Base-by-base conservation (phyloP, 2,329 filamentous ascomycete genomes). In the Trichophyton simii region DNA sequence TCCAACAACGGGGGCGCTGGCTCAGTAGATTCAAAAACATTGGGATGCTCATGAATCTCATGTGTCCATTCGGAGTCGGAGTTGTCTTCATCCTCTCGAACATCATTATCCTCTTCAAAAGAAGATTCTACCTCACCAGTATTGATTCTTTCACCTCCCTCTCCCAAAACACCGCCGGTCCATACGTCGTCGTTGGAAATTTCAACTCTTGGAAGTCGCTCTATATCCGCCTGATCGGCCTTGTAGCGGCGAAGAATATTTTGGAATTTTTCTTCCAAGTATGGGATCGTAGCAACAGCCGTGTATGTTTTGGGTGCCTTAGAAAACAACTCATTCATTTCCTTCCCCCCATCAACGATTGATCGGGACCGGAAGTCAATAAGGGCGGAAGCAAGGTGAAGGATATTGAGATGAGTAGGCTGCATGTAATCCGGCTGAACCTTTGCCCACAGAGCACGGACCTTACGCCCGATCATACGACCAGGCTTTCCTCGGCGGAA, bases 401-500 rank as follows among this genome's bases (percentile, higher is more conserved):
- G 71, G 66, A 78, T 72, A 9, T 76, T 74, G 38, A 72, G 63
- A 66, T 79, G 79, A 5, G 73, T 73, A 13, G 77, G 77, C 60
- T 75, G 72, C 67, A 76, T 70, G 61, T 74, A 73, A 25, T 71
- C 72, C 1, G 75, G 75, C 25, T 73, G 64, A 2, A 76, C 66
- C 34, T 71, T 71, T 42, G 64, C 69, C 73, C 74, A 76, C 44
- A 72, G 69, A 31, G 62, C 65, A 38, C 67, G 67, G 9, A 65
- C 73, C 15, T 62, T 63, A 67, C 68, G 72, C 4, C 72, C 73
- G 36, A 76, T 65, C 44, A 69, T 62, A 46, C 66, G 61, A 28
- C 66, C 62, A n/a, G 64, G 63, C n/a, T 66, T 67, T 20, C 64
- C 63, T n/a, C 59, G 61, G 25, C 58, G 42, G 34, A 61, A 22